Evolutionary conservation across 2,329 filamentous ascomycete species (phyloP).

Genomic region (Penicillium vulpinum): DNA sequence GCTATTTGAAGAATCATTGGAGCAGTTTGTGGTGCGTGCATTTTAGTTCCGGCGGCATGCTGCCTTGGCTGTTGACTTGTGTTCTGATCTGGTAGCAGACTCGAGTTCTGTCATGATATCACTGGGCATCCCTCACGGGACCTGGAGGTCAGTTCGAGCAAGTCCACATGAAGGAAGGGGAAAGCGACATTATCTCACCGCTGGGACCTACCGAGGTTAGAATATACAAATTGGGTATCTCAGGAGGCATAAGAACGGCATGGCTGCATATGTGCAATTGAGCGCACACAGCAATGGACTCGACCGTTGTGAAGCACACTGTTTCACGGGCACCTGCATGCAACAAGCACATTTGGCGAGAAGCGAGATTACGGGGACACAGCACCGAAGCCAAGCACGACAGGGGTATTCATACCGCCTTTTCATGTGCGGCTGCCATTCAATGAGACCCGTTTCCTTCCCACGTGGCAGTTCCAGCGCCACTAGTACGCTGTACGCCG

Average conservation of each 20-base stretch:
- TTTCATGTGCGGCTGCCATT: constrained; percentile 12
- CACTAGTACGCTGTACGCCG: not conserved
- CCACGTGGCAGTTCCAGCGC: constrained; percentile 21
- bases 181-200: not conserved
- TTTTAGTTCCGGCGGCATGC: not conserved
- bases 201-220: not conserved
- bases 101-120: constrained; percentile 32
- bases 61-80: constrained; percentile 14
- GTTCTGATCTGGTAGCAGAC: constrained; percentile 31
- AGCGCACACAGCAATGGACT: constrained; percentile 15
- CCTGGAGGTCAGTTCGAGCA: not conserved
- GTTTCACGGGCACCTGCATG: constrained; percentile 9
- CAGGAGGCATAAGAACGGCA: not conserved
- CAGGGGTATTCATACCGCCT: constrained; percentile 16
- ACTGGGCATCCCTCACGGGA: not conserved
- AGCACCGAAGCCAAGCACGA: constrained; percentile 6
- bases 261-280: constrained; percentile 3
- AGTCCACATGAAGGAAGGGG: not conserved
- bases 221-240: not conserved
- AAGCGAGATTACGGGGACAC: not conserved
- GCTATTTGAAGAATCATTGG: constrained; percentile 61
- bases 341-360: not conserved
- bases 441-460: constrained; percentile 7
- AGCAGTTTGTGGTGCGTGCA: constrained; percentile 51
- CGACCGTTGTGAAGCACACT: not conserved